These are phyloP conservation scores for Ophiostoma sp. DNA, from an alignment of 2,329 filamentous ascomycete species.

Conservation along the genomic window DNA sequence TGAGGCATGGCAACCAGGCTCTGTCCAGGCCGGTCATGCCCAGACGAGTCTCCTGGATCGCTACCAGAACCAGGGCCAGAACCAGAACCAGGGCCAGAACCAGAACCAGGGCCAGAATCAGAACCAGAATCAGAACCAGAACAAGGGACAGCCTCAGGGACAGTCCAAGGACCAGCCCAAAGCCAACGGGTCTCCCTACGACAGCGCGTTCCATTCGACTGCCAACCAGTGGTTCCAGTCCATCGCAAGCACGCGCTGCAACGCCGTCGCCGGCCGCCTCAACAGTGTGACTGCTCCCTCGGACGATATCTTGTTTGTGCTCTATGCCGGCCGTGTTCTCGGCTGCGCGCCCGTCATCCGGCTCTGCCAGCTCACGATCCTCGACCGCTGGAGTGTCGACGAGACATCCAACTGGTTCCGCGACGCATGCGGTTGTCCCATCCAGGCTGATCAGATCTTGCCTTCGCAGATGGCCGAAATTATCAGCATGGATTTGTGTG, in stretches of 20 bases:
- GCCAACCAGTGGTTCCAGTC: slow-evolving; percentile 21
- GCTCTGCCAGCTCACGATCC: slow-evolving; percentile 20
- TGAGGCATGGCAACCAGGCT: neutral
- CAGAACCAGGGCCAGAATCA: neutral
- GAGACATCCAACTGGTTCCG: slow-evolving; percentile 16
- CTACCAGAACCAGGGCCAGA: neutral
- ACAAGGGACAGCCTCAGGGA: too few species aligned
- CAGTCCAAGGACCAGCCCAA: neutral
- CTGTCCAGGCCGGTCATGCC: neutral
- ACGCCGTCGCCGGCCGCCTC: slow-evolving; percentile 13
- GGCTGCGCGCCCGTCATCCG: slow-evolving; percentile 17
- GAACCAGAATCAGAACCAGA: neutral
- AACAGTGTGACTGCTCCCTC: neutral
- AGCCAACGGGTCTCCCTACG: neutral
- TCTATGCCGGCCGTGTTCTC: slow-evolving; percentile 23
- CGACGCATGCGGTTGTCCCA: slow-evolving; percentile 7
- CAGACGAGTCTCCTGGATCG: neutral
- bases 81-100: neutral
- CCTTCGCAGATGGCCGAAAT: slow-evolving; percentile 17
- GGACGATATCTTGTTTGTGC: slow-evolving; percentile 21
- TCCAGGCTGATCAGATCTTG: slow-evolving; percentile 11
- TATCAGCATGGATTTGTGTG: slow-evolving; percentile 20
- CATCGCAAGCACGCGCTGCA: slow-evolving; percentile 13
- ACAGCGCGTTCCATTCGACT: neutral
- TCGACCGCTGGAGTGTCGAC: slow-evolving; percentile 24